These are phyloP conservation scores for Aspergillus awamori DNA, from an alignment of 2,329 filamentous ascomycete genomes.

Conservation along the genomic window DNA sequence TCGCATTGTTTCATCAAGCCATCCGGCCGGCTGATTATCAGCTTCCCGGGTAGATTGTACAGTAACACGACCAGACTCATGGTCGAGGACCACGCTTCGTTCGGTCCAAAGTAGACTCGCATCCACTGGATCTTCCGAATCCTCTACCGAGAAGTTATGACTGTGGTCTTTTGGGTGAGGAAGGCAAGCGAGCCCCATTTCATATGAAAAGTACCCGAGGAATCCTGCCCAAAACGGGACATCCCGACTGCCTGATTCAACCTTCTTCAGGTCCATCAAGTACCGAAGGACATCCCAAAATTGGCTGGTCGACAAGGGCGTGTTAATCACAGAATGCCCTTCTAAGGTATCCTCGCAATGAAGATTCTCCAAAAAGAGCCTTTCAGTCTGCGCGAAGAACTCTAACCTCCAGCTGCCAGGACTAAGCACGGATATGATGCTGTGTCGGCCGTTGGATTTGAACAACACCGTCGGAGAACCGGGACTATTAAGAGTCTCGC, in stretches of 20 bases:
- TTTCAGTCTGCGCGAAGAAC: slow-evolving; percentile 31
- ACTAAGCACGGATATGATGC: slow-evolving; percentile 40
- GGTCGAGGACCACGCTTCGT: slow-evolving; percentile 76
- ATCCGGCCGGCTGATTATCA: slow-evolving; percentile 52
- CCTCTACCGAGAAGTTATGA: slow-evolving; percentile 18
- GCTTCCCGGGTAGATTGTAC: slow-evolving; percentile 66
- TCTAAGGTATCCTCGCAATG: background rate
- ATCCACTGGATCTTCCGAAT: slow-evolving; percentile 60
- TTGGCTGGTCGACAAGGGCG: slow-evolving; percentile 25
- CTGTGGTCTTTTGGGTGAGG: slow-evolving; percentile 51
- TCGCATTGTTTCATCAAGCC: slow-evolving; percentile 33
- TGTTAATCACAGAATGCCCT: slow-evolving; percentile 17
- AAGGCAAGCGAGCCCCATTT: slow-evolving; percentile 68
- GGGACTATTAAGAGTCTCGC: slow-evolving; percentile 38
- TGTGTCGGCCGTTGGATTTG: slow-evolving; percentile 49
- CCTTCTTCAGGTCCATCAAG: slow-evolving; percentile 45
- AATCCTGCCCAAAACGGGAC: slow-evolving; percentile 78
- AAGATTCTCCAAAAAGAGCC: slow-evolving; percentile 29
- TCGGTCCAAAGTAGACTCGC: slow-evolving; percentile 76
- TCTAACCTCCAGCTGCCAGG: slow-evolving; percentile 42
- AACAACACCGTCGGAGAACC: slow-evolving; percentile 39
- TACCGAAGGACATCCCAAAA: slow-evolving; percentile 42
- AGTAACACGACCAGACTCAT: slow-evolving; percentile 62
- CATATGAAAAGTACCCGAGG: slow-evolving; percentile 82
- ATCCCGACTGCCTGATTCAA: slow-evolving; percentile 36